Evolutionary conservation across 73 alveolate species (phyloP), one percentile per base, ranked within the genome.

Genomic region (Blepharisma stoltei): DNA sequence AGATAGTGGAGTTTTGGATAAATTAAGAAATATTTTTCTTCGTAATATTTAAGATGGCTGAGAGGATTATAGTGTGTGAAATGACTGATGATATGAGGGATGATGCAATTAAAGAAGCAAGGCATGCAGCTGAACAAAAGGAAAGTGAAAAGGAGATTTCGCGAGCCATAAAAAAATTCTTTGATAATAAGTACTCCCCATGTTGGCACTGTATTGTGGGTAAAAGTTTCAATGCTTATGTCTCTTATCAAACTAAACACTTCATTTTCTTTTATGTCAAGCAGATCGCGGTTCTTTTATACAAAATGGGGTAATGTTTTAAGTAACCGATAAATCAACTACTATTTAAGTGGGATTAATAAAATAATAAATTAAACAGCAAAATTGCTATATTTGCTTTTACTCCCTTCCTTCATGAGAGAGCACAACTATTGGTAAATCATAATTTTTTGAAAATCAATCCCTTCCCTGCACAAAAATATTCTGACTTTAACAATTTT

Each of bases 191-290:
- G 83, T 93, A 93, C 86, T 86, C 90, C 53, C 98, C 98, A 50
- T 89, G 89, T 85, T 93, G 98, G 98, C 96, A 93, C 79, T 93
- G 98, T 55, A 93, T 93, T 44, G 95, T 93, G n/a, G 98, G 98
- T 8, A 93, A 90, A 84, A 86, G 86, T 85, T 93, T 80, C 76
- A 93, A 91, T 67, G 91, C 95, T 20, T 89, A 78, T 81, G 97
- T 91, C 48, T 88, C 95, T 67, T 88, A 91, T 67, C 82, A 88
- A 41, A 80, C 93, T 70, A 93, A 93, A 82, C 96, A 93, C 83
- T 93, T 87, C 88, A 85, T 93, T 46, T 93, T 90, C 88, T 93
- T 93, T 90, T 93, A 93, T 80, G 86, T 90, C 32, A 96, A 96
- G 54, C 95, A 93, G 82, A 83, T 90, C 75, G 97, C 98, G 18